phyloP scores from a whole-genome alignment of 148 eudicot species.

The Vaccinium corymbosum region DNA sequence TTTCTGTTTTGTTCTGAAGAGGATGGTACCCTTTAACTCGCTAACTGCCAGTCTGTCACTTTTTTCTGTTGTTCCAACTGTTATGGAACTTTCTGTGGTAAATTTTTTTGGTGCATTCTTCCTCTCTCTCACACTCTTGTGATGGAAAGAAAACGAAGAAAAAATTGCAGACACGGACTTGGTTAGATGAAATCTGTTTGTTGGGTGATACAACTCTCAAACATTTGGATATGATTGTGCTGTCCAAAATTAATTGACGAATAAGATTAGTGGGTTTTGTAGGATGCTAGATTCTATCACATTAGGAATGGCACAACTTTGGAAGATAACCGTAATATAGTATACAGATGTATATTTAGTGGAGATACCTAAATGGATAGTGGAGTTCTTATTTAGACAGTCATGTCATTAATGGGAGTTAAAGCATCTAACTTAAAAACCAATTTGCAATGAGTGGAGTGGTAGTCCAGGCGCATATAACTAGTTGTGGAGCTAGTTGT shows the following conservation, averaged over 20 bases:
- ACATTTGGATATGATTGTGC: not conserved
- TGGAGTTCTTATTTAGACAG: not conserved
- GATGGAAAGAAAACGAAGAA: not conserved
- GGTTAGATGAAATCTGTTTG: not conserved
- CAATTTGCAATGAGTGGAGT: not conserved
- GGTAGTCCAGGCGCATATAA: not conserved
- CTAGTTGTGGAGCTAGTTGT: not conserved
- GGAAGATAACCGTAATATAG: not conserved
- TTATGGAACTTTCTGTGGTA: not conserved
- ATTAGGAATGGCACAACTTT: not conserved
- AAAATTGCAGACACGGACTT: not conserved
- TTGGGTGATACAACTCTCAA: constrained; percentile 1
- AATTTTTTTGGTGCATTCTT: not conserved
- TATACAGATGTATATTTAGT: not conserved
- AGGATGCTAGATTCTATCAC: not conserved
- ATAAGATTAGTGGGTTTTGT: not conserved
- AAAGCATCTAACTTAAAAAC: not conserved
- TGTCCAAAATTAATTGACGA: not conserved
- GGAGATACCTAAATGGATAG: not conserved
- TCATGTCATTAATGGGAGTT: not conserved
- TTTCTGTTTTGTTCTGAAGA: not conserved
- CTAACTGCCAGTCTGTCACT: not conserved
- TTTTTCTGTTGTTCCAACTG: not conserved
- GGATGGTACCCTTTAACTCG: not conserved
- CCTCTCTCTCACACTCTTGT: not conserved